A percentile compares a stretch with the other conserved stretches of the same genome.
phyloP scores from a whole-genome alignment of 768 basidiomycete genomes.

The Cyclocybe cylindracea region DNA sequence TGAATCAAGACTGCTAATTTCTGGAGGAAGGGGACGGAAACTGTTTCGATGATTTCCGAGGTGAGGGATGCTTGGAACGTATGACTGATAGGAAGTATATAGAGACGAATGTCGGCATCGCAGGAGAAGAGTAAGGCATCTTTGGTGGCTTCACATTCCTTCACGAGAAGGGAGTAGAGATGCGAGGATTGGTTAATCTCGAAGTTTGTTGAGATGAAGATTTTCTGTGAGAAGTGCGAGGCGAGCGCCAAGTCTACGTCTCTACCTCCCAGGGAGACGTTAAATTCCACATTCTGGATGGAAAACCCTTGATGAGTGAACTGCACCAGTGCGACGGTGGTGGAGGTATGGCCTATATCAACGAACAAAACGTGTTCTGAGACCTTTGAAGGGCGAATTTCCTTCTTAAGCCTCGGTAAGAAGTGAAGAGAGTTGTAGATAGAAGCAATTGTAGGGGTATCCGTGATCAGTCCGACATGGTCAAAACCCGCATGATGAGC shows the following conservation, averaged over 20 bases:
- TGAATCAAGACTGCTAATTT: background rate
- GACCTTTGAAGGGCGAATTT: too few species aligned
- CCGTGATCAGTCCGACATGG: background rate
- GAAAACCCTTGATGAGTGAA: background rate
- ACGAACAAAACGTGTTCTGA: background rate
- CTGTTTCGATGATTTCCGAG: background rate
- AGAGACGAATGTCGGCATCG: background rate
- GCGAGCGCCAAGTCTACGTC: conserved; percentile 1
- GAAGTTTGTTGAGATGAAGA: background rate
- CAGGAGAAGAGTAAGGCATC: background rate
- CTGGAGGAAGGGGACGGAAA: background rate
- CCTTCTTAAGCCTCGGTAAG: background rate
- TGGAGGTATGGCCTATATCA: background rate
- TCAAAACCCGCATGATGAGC: conserved; percentile 1
- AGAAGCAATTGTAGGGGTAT: background rate
- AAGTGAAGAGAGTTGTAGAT: background rate
- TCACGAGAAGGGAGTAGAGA: background rate
- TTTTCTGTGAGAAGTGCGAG: background rate
- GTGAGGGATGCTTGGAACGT: background rate
- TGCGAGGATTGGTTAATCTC: background rate
- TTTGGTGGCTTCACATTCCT: background rate
- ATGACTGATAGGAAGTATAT: background rate
- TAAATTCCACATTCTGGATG: background rate
- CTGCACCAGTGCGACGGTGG: background rate
- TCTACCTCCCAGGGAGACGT: background rate